These are phyloP conservation scores for Guyanaporus albipodus DNA, from an alignment of 768 basidiomycete genomes.

Conservation along the genomic window DNA sequence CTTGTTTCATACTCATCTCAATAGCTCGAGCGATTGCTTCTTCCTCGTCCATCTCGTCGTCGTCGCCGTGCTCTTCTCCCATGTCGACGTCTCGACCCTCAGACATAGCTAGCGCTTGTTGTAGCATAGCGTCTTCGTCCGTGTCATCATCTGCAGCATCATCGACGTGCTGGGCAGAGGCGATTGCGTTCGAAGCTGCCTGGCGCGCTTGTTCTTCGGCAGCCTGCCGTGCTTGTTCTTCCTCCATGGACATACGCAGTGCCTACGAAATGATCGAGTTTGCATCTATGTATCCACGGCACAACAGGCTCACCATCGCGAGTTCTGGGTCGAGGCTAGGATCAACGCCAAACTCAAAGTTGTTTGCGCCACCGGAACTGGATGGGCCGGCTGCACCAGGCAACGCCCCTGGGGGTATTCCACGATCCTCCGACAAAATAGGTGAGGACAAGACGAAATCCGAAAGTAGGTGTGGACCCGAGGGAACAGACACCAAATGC, in stretches of 20 bases:
- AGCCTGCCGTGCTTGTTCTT: conserved; percentile 77
- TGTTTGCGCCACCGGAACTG: conserved; percentile 45
- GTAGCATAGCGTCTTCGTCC: conserved; percentile 76
- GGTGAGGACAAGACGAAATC: conserved; percentile 79
- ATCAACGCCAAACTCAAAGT: conserved; percentile 89
- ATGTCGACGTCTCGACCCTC: conserved; percentile 52
- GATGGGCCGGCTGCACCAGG: conserved; percentile 46
- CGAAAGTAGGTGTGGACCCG: conserved; percentile 77
- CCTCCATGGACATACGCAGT: conserved; percentile 95
- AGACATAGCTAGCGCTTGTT: conserved; percentile 75
- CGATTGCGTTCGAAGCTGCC: conserved; percentile 20
- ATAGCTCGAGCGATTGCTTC: conserved; percentile 90
- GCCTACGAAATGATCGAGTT: conserved; percentile 50
- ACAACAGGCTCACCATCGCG: conserved; percentile 68
- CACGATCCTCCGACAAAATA: conserved; percentile 77
- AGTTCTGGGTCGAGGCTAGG: conserved; percentile 95
- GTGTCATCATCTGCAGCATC: conserved; percentile 49
- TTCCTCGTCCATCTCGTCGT: conserved; percentile 78
- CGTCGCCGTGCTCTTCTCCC: conserved; percentile 48
- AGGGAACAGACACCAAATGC: conserved; percentile 75
- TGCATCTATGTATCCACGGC: not conserved
- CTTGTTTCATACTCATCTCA: conserved; percentile 84
- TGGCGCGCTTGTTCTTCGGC: conserved; percentile 39
- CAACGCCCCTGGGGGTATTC: conserved; percentile 61
- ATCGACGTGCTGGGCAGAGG: conserved; percentile 21